Percentiles rank a stretch among this genome's conserved stretches.
These are phyloP conservation scores for Alternaria solani DNA, from an alignment of 2,329 filamentous ascomycete species.

Conservation along the genomic window DNA sequence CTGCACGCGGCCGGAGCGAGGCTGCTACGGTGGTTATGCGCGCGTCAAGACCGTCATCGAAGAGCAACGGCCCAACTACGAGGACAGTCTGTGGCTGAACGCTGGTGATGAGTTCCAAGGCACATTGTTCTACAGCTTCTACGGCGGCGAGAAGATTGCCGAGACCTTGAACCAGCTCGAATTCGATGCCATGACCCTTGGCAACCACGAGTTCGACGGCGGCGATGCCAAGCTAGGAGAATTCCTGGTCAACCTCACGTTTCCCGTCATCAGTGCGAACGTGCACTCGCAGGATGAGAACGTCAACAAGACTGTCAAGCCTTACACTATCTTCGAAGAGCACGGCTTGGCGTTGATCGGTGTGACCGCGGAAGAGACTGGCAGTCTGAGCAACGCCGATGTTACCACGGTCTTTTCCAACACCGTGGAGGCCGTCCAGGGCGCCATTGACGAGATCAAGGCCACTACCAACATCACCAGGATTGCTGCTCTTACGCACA, in stretches of 20 bases:
- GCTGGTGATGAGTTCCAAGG: slow-evolving; percentile 75
- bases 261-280: slow-evolving; percentile 70
- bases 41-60: slow-evolving; percentile 69
- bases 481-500: slow-evolving; percentile 72
- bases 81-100: slow-evolving; percentile 70
- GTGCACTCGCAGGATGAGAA: slow-evolving; percentile 67
- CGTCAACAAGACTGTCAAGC: slow-evolving; percentile 70
- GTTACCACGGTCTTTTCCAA: slow-evolving; percentile 66
- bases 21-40: slow-evolving; percentile 71
- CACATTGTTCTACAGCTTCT: slow-evolving; percentile 72
- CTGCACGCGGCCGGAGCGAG: slow-evolving; percentile 63
- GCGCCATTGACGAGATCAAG: slow-evolving; percentile 68
- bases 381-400: slow-evolving; percentile 66
- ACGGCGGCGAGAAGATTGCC: slow-evolving; percentile 73
- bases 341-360: slow-evolving; percentile 70
- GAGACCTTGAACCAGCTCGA: slow-evolving; percentile 70
- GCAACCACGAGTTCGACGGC: slow-evolving; percentile 65
- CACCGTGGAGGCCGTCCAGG: slow-evolving; percentile 65
- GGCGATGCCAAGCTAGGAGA: slow-evolving; percentile 69
- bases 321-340: slow-evolving; percentile 70
- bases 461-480: slow-evolving; percentile 68
- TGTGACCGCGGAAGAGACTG: slow-evolving; percentile 68
- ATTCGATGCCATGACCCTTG: slow-evolving; percentile 70
- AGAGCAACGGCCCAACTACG: slow-evolving; percentile 63
- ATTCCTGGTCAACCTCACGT: slow-evolving; percentile 70